Evolutionary conservation across 2,329 filamentous ascomycete genomes (phyloP), one percentile per base, ranked within the genome.

Genomic region (Colletotrichum musicola): DNA sequence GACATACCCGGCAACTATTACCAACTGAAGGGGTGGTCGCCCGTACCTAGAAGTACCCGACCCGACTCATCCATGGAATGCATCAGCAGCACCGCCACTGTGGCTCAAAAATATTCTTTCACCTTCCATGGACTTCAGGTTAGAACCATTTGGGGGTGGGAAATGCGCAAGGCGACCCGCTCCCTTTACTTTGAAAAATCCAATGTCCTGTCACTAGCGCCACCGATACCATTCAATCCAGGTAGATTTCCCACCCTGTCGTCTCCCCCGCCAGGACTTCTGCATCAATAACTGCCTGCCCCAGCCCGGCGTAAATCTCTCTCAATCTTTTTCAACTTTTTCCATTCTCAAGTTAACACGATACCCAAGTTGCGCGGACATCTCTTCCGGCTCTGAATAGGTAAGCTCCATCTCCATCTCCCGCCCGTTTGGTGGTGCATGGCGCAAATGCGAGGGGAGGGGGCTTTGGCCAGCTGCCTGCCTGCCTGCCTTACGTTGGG

Each of bases 131-230:
- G 62, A 64, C 35, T 68, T 68, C 65, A 68, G 63, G 53, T 55
- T 60, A 49, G 62, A 30, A 47, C 61, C 65, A 57, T 64, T 64
- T 68, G 40, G 63, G 68, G 42, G 57, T 60, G 51, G 55, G 64
- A 56, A 51, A 60, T 66, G 59, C 55, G 64, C 68, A 61, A 71
- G 68, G 62, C 64, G 68, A 69, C 70, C 70, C 68, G 70, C 60
- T 69, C 68, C 70, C 70, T 71, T 71, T 72, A 69, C 66, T 66
- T 50, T 71, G 64, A 66, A 72, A 72, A 69, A 68, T 51, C 68
- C 65, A 72, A 44, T 68, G 64, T 69, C 55, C 53, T 46, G 62
- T 66, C 42, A 30, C 56, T 63, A 64, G 64, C 62, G 64, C 51
- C 40, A 56, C 46, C 46, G 5, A 56, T 27, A 56, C 66, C 66